These are phyloP conservation scores for Dothistroma septosporum DNA, from an alignment of 2,329 filamentous ascomycete species.

Conservation along the genomic window DNA sequence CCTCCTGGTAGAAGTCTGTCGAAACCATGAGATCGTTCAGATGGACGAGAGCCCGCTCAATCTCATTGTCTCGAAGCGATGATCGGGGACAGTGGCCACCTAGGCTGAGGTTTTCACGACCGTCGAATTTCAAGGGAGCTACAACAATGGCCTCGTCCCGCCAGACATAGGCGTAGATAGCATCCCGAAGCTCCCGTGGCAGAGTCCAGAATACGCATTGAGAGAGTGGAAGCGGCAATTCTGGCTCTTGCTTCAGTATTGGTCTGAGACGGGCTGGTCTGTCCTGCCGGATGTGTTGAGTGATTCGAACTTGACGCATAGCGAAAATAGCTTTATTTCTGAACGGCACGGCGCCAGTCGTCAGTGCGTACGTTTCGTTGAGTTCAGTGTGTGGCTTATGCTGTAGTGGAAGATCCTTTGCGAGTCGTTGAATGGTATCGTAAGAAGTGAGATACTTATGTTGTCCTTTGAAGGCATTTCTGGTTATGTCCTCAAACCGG, in stretches of 20 bases:
- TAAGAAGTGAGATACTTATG: no score
- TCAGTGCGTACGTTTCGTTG: no score
- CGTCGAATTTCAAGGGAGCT: neutral
- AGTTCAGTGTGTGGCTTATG: no score
- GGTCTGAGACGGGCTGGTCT: neutral
- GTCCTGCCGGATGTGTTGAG: neutral
- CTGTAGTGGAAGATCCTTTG: no score
- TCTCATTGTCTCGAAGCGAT: neutral
- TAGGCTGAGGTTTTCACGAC: neutral
- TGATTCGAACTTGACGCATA: neutral
- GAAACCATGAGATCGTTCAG: neutral
- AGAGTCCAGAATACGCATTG: neutral
- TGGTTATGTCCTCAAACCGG: no score
- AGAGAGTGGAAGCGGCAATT: neutral
- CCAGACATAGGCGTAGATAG: neutral
- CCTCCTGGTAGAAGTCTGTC: neutral
- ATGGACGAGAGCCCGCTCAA: neutral
- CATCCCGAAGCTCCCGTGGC: neutral
- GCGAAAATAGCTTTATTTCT: neutral
- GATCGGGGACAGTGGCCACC: neutral
- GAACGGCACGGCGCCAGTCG: neutral
- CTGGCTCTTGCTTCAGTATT: neutral
- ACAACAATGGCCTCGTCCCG: neutral
- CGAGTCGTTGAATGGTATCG: no score
- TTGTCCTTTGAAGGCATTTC: no score